Evolutionary conservation across 2,329 filamentous ascomycete genomes (phyloP).

Genomic region (Penicillium verrucosum): DNA sequence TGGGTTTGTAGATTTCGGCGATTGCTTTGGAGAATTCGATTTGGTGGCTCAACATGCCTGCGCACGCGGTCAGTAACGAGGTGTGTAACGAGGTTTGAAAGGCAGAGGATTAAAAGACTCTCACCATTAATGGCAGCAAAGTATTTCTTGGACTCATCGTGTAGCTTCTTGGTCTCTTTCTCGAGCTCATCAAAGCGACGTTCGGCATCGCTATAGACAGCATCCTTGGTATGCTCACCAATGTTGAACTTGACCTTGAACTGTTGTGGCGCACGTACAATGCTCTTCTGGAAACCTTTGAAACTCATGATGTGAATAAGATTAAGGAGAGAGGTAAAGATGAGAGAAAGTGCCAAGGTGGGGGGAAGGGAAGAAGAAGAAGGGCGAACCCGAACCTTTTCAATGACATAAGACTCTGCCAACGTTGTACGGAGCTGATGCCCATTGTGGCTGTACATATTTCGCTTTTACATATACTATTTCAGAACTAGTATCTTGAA

Average conservation of each 20-base stretch:
- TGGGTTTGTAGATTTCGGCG: slow-evolving; percentile 96
- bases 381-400: slow-evolving; percentile 17
- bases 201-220: slow-evolving; percentile 91
- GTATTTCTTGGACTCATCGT: slow-evolving; percentile 96
- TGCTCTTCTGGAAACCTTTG: slow-evolving; percentile 89
- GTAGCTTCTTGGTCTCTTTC: slow-evolving; percentile 90
- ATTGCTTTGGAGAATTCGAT: slow-evolving; percentile 98
- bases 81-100: slow-evolving; percentile 3
- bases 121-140: slow-evolving; percentile 90
- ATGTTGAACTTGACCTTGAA: slow-evolving; percentile 92
- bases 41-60: slow-evolving; percentile 90
- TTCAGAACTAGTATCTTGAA: too few relatives aligned
- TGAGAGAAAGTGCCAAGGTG: slow-evolving; percentile 13
- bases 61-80: not conserved
- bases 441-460: slow-evolving; percentile 10
- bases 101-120: slow-evolving; percentile 12
- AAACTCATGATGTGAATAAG: slow-evolving; percentile 70
- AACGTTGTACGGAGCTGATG: slow-evolving; percentile 2
- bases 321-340: slow-evolving; percentile 8
- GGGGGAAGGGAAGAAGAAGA: not conserved
- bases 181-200: slow-evolving; percentile 92
- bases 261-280: slow-evolving; percentile 85
- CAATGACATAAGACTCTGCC: slow-evolving; percentile 25
- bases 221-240: slow-evolving; percentile 91
- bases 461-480: not conserved